These are phyloP conservation scores for Raffaelea ambrosiae DNA, from an alignment of 2,329 filamentous ascomycete genomes.

Conservation along the genomic window DNA sequence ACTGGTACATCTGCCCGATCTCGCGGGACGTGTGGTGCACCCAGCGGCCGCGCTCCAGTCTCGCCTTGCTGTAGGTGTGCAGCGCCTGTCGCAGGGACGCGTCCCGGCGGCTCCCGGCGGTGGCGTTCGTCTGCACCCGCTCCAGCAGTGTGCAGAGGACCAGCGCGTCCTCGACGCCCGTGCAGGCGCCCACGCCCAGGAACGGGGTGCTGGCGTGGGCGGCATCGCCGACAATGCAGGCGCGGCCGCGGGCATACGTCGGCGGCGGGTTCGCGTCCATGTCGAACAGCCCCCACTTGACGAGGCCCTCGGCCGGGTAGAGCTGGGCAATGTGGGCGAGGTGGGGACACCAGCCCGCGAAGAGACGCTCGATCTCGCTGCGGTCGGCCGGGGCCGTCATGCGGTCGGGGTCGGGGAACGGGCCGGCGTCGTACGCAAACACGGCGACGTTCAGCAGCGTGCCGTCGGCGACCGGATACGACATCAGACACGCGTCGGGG, in stretches of 20 bases:
- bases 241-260: slow-evolving; percentile 36
- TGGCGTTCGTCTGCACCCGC: too few species aligned
- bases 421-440: slow-evolving; percentile 7
- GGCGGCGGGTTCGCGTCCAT: not conserved
- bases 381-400: slow-evolving; percentile 24
- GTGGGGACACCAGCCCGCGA: slow-evolving; percentile 23
- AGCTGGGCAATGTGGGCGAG: slow-evolving; percentile 32
- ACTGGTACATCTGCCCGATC: too few species aligned
- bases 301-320: slow-evolving; percentile 16
- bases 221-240: slow-evolving; percentile 46
- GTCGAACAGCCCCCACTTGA: slow-evolving; percentile 29
- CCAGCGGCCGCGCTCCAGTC: not conserved
- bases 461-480: slow-evolving; percentile 21
- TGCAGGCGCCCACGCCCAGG: slow-evolving; percentile 13
- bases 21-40: not conserved
- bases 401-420: slow-evolving; percentile 14
- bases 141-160: slow-evolving; percentile 9
- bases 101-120: too few species aligned
- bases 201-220: slow-evolving; percentile 36
- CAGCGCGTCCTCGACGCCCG: slow-evolving; percentile 14
- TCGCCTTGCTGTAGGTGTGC: not conserved
- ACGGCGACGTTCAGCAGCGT: not conserved
- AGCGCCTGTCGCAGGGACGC: too few species aligned
- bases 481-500: slow-evolving; percentile 22
- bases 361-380: slow-evolving; percentile 29